Evolutionary conservation across 257 asterid genomes (phyloP).

Genomic region (Nemophila menziesii): DNA sequence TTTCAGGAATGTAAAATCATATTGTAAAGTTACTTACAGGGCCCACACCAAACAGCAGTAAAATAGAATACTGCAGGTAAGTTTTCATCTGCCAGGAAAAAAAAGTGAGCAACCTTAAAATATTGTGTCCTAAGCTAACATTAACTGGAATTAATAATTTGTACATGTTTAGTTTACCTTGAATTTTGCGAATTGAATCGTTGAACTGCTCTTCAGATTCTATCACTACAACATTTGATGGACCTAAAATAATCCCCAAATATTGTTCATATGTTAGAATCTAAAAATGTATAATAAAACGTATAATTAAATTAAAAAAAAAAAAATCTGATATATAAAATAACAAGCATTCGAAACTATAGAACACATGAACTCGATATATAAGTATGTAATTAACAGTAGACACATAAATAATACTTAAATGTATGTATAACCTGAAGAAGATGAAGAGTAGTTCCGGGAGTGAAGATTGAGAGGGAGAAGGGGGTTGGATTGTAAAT

Average conservation of each 20-base stretch:
- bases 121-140: neutral
- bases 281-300: too few relatives aligned
- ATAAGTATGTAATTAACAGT: neutral
- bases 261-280: too few relatives aligned
- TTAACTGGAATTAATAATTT: neutral
- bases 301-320: too few relatives aligned
- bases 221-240: conserved; percentile 53
- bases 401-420: neutral
- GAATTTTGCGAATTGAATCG: conserved; percentile 57
- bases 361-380: neutral
- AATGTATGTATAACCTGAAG: conserved; percentile 36
- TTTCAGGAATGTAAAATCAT: neutral
- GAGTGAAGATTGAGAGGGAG: conserved; percentile 21
- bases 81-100: conserved; percentile 52
- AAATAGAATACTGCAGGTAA: conserved; percentile 85
- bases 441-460: conserved; percentile 50
- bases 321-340: too few relatives aligned
- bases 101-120: conserved; percentile 10
- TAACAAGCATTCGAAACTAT: too few relatives aligned
- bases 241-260: conserved; percentile 43
- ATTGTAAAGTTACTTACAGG: conserved; percentile 49
- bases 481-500: conserved; percentile 13
- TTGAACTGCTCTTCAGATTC: conserved; percentile 78
- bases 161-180: conserved; percentile 31
- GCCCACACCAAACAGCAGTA: conserved; percentile 98